These are phyloP conservation scores for Boletus tomentosulus DNA, from an alignment of 768 basidiomycete species.

Conservation along the genomic window DNA sequence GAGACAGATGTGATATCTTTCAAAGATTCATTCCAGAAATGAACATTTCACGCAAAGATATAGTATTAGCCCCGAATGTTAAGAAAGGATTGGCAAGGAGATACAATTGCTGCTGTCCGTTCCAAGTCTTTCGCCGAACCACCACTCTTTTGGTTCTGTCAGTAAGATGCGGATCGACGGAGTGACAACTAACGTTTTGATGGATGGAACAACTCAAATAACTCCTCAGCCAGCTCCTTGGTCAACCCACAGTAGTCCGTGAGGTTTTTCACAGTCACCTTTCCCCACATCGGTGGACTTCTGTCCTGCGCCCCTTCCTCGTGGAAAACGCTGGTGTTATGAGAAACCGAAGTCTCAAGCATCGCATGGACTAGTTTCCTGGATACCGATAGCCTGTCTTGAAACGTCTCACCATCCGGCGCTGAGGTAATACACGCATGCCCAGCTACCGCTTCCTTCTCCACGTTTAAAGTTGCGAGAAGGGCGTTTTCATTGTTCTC, in stretches of 20 bases:
- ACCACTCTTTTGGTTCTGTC: background rate
- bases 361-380: constrained; percentile 12
- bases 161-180: too few relatives aligned
- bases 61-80: background rate
- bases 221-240: constrained; percentile 13
- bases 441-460: constrained; percentile 11
- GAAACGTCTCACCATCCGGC: background rate
- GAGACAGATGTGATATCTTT: too few relatives aligned
- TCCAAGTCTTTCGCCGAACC: background rate
- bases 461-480: constrained; percentile 4
- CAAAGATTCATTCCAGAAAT: too few relatives aligned
- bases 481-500: constrained; percentile 15
- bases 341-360: constrained; percentile 20
- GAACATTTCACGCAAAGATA: too few relatives aligned
- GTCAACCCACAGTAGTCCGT: constrained; percentile 14
- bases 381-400: constrained; percentile 10
- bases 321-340: constrained; percentile 5
- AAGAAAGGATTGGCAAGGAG: background rate
- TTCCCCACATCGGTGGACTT: constrained; percentile 4
- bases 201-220: background rate
- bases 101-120: background rate
- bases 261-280: constrained; percentile 6
- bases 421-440: constrained; percentile 30
- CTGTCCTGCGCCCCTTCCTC: constrained; percentile 11
- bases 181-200: too few relatives aligned